A percentile compares a stretch with the other conserved stretches of the same genome.
Evolutionary conservation across 1,284 basidiomycete genomes (phyloP).

Genomic region (Ustilago trichophora): DNA sequence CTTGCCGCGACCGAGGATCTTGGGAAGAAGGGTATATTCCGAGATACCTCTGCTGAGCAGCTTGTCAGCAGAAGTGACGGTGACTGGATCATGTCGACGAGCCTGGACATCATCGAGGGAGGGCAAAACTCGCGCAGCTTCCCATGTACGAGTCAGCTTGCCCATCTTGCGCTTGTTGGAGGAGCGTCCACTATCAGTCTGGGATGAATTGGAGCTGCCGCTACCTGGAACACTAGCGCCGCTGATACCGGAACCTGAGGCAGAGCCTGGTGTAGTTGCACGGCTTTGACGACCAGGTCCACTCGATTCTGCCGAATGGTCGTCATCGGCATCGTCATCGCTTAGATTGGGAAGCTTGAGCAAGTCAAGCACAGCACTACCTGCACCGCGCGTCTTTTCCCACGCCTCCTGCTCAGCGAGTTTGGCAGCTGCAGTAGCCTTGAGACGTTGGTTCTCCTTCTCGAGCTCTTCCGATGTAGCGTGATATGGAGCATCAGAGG

Average conservation of each 20-base stretch:
- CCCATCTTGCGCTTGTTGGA: conserved; percentile 9
- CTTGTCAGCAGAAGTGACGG: conserved; percentile 59
- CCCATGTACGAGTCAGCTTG: conserved; percentile 20
- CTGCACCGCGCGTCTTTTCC: conserved; percentile 61
- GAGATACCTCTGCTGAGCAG: conserved; percentile 62
- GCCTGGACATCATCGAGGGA: conserved; percentile 33
- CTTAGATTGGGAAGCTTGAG: conserved; percentile 36
- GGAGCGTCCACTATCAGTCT: conserved; percentile 4
- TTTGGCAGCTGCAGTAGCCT: conserved; percentile 49
- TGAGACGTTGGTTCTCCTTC: conserved; percentile 38
- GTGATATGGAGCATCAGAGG: conserved; percentile 1
- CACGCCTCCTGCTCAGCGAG: conserved; percentile 55
- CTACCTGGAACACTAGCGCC: conserved; percentile 1
- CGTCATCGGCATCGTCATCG: conserved; percentile 26
- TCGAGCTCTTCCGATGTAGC: conserved; percentile 26
- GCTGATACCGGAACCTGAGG: conserved; percentile 12
- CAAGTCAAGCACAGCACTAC: conserved; percentile 56
- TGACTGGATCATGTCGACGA: conserved; percentile 23
- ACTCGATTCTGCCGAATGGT: conserved; percentile 2
- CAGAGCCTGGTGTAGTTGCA: conserved; percentile 34
- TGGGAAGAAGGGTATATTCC: conserved; percentile 66
- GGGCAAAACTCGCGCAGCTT: conserved; percentile 29
- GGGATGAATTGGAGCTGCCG: conserved; percentile 16
- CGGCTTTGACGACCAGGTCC: conserved; percentile 11
- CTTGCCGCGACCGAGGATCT: conserved; percentile 63